Conservation (phyloP, 2,329 filamentous ascomycete species). For the Penicillium sclerotigenum region DNA sequence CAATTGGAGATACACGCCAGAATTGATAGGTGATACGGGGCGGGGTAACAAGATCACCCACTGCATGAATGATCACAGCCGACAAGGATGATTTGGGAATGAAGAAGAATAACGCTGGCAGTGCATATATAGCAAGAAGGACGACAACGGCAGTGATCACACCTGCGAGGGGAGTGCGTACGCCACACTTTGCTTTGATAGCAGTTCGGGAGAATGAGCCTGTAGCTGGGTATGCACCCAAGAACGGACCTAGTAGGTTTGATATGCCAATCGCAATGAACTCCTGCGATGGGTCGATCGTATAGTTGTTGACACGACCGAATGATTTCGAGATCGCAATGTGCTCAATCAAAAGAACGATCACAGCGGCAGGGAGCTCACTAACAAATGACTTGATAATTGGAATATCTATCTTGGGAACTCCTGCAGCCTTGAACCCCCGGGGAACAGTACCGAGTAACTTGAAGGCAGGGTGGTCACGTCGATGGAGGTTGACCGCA, state of each 20-base stretch:
- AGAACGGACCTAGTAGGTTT: constrained; percentile 81
- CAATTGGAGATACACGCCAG: constrained; percentile 83
- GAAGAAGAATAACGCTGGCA: constrained; percentile 84
- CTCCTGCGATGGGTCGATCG: constrained; percentile 88
- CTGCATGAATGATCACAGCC: constrained; percentile 89
- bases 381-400: constrained; percentile 66
- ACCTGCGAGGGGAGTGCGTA: constrained; percentile 82
- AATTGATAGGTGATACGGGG: constrained; percentile 88
- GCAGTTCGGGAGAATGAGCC: constrained; percentile 91
- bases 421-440: constrained; percentile 74
- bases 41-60: constrained; percentile 81
- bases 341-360: constrained; percentile 87
- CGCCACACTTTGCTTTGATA: constrained; percentile 91
- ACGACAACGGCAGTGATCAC: constrained; percentile 80
- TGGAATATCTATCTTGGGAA: constrained; percentile 61
- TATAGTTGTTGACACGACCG: constrained; percentile 87
- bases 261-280: constrained; percentile 89
- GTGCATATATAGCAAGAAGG: constrained; percentile 77
- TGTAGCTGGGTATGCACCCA: constrained; percentile 84
- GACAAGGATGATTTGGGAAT: constrained; percentile 76
- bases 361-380: constrained; percentile 76
- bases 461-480: constrained; percentile 62
- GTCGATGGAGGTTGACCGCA: constrained; percentile 68
- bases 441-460: constrained; percentile 73
- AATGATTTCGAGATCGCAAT: constrained; percentile 95